A percentile compares a stretch with the other conserved stretches of the same genome.
These are phyloP conservation scores for Thielaviopsis punctulata DNA, from an alignment of 2,329 filamentous ascomycete genomes.

Conservation along the genomic window DNA sequence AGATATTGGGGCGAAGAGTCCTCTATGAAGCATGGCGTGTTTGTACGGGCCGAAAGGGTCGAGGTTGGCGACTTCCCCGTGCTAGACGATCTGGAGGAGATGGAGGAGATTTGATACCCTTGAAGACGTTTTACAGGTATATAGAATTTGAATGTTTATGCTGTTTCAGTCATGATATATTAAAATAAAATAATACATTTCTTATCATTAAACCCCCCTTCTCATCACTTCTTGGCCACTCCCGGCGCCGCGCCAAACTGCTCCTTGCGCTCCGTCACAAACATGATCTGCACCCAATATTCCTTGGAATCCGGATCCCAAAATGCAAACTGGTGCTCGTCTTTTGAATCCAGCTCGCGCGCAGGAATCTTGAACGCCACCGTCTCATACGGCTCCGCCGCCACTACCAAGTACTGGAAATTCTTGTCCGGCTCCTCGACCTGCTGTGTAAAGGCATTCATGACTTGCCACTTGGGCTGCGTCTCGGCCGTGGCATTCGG, in stretches of 20 bases:
- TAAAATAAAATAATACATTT: too few relatives aligned
- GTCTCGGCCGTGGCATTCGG: slow-evolving; percentile 69
- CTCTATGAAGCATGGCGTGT: slow-evolving; percentile 53
- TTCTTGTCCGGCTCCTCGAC: slow-evolving; percentile 86
- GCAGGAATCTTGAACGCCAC: slow-evolving; percentile 93
- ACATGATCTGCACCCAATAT: slow-evolving; percentile 95
- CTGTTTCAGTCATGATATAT: too few relatives aligned
- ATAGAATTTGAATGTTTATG: too few relatives aligned
- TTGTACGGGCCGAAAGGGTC: slow-evolving; percentile 61
- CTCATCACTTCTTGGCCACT: slow-evolving; percentile 29
- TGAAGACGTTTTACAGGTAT: neutral
- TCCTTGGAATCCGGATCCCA: slow-evolving; percentile 93
- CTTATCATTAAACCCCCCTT: too few relatives aligned
- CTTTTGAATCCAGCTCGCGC: slow-evolving; percentile 75
- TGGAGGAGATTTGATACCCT: slow-evolving; percentile 46
- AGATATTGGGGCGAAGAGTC: slow-evolving; percentile 55
- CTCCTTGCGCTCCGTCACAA: slow-evolving; percentile 96
- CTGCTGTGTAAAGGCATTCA: slow-evolving; percentile 94
- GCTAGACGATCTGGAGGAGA: slow-evolving; percentile 58
- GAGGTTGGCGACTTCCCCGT: slow-evolving; percentile 58
- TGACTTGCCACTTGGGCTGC: slow-evolving; percentile 76
- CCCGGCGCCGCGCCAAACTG: slow-evolving; percentile 54
- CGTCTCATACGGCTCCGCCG: slow-evolving; percentile 95
- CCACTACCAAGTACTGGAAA: slow-evolving; percentile 87
- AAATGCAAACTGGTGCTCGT: slow-evolving; percentile 81